Conservation (phyloP, 768 basidiomycete genomes). For the Leucosporidium scottii region DNA sequence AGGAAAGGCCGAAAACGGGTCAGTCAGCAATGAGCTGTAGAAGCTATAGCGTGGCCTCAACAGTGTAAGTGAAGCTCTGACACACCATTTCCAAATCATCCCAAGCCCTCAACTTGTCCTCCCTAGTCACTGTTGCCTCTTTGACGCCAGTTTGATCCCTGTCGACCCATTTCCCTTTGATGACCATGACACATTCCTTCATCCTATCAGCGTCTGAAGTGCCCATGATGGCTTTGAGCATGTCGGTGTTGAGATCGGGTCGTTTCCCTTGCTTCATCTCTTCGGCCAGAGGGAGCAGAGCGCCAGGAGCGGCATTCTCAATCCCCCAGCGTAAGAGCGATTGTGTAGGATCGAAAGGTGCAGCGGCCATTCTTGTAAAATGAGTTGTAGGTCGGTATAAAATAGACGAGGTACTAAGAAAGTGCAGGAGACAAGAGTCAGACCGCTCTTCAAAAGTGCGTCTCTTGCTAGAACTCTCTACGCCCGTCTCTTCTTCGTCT, state of each 20-base stretch:
- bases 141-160: conserved; percentile 46
- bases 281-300: conserved; percentile 39
- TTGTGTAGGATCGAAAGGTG: conserved; percentile 50
- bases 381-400: background rate
- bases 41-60: background rate
- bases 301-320: conserved; percentile 51
- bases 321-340: conserved; percentile 75
- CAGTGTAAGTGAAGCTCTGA: conserved; percentile 2
- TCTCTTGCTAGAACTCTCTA: background rate
- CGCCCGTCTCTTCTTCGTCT: no score
- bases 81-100: conserved; percentile 83
- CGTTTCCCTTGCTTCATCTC: conserved; percentile 42
- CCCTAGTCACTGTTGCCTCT: conserved; percentile 48
- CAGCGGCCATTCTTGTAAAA: background rate
- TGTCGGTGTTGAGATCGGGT: conserved; percentile 61
- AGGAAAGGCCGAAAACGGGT: background rate
- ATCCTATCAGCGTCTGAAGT: conserved; percentile 73
- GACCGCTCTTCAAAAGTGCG: background rate
- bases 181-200: conserved; percentile 48
- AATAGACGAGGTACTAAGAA: background rate
- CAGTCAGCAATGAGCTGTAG: no score
- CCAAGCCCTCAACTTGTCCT: conserved; percentile 55
- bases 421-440: no score
- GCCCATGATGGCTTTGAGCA: conserved; percentile 78
- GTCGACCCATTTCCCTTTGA: conserved; percentile 23